A percentile compares a stretch with the other conserved stretches of the same genome.
Evolutionary conservation across 345 rosid species (phyloP).

Genomic region (Triadica sebifera): DNA sequence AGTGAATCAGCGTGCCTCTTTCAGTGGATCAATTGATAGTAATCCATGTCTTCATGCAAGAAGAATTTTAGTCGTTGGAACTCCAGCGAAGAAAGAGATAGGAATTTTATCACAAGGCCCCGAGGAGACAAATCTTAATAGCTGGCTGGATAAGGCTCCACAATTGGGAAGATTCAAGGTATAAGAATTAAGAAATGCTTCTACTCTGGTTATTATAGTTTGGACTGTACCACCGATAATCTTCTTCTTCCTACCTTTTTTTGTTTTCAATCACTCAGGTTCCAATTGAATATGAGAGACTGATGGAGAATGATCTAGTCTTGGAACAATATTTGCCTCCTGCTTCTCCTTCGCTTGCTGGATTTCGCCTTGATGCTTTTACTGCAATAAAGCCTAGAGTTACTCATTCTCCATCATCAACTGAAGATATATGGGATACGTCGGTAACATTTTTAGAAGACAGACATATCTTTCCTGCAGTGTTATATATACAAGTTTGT

Average conservation of each 20-base stretch:
- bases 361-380: conserved; percentile 87
- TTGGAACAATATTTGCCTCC: conserved; percentile 82
- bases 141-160: conserved; percentile 78
- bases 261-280: conserved; percentile 45
- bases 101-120: conserved; percentile 40
- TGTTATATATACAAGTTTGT: conserved; percentile 75
- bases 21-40: conserved; percentile 64
- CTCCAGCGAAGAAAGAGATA: conserved; percentile 43
- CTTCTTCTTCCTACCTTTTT: neutral
- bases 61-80: conserved; percentile 73
- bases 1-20: conserved; percentile 69
- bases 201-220: neutral
- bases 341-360: conserved; percentile 68
- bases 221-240: conserved; percentile 11
- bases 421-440: conserved; percentile 52
- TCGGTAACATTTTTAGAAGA: conserved; percentile 65
- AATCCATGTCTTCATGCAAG: conserved; percentile 87
- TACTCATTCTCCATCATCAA: conserved; percentile 76
- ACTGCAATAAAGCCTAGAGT: conserved; percentile 72
- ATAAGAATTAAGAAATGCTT: conserved; percentile 8
- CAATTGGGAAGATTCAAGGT: conserved; percentile 86
- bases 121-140: conserved; percentile 54
- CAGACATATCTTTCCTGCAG: conserved; percentile 73
- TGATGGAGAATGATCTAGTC: conserved; percentile 59
- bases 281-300: conserved; percentile 75